phyloP scores from a whole-genome alignment of 1,284 basidiomycete genomes.

The Kalmanozyma brasiliensis region DNA sequence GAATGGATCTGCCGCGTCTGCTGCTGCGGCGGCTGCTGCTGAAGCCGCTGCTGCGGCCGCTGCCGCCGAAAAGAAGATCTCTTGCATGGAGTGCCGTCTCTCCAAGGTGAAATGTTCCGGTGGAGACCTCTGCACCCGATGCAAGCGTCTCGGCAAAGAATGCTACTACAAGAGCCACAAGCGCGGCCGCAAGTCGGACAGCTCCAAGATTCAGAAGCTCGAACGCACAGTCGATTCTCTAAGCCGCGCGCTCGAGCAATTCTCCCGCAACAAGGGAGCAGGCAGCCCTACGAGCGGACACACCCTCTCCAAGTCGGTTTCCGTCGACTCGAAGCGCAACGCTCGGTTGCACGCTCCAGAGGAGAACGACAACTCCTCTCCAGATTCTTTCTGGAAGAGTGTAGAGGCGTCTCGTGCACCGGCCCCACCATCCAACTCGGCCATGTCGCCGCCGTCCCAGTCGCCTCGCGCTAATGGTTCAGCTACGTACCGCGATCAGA shows the following conservation, averaged over 20 bases:
- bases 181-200: conserved; percentile 51
- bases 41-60: conserved; percentile 5
- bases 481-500: conserved; percentile 8
- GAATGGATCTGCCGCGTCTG: neutral
- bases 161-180: conserved; percentile 53
- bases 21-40: conserved; percentile 3
- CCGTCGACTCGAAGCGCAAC: conserved; percentile 8
- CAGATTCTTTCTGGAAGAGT: conserved; percentile 16
- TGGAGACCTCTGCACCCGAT: conserved; percentile 39
- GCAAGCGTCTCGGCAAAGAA: conserved; percentile 40
- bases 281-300: conserved; percentile 12
- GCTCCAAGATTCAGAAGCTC: conserved; percentile 51
- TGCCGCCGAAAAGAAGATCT: conserved; percentile 46
- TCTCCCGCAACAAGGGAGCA: conserved; percentile 29
- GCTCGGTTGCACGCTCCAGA: neutral
- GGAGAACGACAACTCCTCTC: conserved; percentile 14
- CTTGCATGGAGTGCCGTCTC: conserved; percentile 50
- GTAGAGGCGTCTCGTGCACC: conserved; percentile 4
- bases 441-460: conserved; percentile 36
- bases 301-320: conserved; percentile 2
- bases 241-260: conserved; percentile 42
- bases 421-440: conserved; percentile 13
- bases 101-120: conserved; percentile 53
- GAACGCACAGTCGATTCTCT: conserved; percentile 50
- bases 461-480: conserved; percentile 14